These are phyloP conservation scores for Penicillium egyptiacum DNA, from an alignment of 495 filamentous ascomycete species.

Conservation along the genomic window DNA sequence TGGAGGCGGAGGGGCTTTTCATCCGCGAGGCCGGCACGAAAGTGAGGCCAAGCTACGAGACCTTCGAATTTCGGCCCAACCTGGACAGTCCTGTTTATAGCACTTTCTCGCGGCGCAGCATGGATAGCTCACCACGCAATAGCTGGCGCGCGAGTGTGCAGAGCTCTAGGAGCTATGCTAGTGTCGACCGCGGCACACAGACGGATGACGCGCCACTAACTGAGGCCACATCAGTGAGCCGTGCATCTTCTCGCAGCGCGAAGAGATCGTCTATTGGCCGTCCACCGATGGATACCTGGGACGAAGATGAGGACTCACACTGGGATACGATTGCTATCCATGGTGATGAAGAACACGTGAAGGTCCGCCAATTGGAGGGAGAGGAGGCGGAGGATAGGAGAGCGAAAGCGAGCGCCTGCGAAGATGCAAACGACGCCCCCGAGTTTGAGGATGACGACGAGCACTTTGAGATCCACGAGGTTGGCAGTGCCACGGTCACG, in stretches of 20 bases:
- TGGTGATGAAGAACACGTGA: conserved; percentile 10
- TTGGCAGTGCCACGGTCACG: conserved; percentile 44
- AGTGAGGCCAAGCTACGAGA: conserved; percentile 63
- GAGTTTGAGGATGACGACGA: conserved; percentile 25
- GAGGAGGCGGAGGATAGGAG: conserved; percentile 4
- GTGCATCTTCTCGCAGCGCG: conserved; percentile 48
- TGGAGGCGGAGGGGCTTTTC: conserved; percentile 80
- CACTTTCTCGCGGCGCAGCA: conserved; percentile 65
- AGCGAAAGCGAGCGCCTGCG: conserved; percentile 15
- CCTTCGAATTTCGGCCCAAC: conserved; percentile 77
- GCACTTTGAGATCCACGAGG: conserved; percentile 46
- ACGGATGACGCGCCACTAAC: conserved; percentile 57
- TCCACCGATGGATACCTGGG: conserved; percentile 26
- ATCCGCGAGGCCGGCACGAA: conserved; percentile 82
- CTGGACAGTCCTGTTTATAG: conserved; percentile 74
- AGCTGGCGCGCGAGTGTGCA: conserved; percentile 69
- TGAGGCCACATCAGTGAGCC: conserved; percentile 39
- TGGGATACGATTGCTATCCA: conserved; percentile 42
- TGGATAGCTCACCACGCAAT: conserved; percentile 55
- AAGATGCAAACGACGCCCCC: conserved; percentile 22
- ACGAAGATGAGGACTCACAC: conserved; percentile 24
- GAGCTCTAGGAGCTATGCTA: conserved; percentile 60
- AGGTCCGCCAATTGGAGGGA: conserved; percentile 6
- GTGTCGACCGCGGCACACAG: conserved; percentile 59
- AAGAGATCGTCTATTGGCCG: conserved; percentile 39